Evolutionary conservation across 768 basidiomycete species (phyloP), one percentile per base, ranked within the genome.

Genomic region (Hypsizygus marmoreus): DNA sequence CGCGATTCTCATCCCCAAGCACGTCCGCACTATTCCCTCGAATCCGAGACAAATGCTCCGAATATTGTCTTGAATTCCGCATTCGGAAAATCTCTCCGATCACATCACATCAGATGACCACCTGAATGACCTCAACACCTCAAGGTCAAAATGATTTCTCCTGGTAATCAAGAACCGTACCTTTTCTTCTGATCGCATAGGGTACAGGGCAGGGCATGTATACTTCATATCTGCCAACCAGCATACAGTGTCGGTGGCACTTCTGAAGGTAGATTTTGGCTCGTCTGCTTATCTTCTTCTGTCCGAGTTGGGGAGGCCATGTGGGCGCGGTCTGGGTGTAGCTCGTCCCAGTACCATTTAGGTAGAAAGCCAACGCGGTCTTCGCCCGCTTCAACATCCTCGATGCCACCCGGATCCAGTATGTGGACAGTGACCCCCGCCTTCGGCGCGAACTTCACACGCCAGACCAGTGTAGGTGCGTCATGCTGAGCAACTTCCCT

Each of bases 301-400:
- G 26, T 30, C 34, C 26, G 42, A 8, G 30, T 37, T 39, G 14
- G 28, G 13, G 37, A 40, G 16, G 44, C 41, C 34, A 40, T 44
- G 35, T 32, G 31, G 35, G 34, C 25, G 33, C 33, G 28, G 16
- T 19, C 26, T 36, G 47, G 25, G 14, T 53, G 49, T 14, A 70
- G 50, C 55, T 74, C 70, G 13, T 72, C 62, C 75, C 75, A 86
- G 63, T 84, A 91, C 84, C 84, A 86, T 50, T 64, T 71, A 8
- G 90, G 90, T 30, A 92, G 58, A 54, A 92, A 87, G n/a, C 91
- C 90, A 16, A 88, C 75, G 38, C 90, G 69, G 41, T 88, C 85
- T 63, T 90, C 88, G 4, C 79, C 81, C 17, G 70, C 77, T 47
- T 67, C 68, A 1, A 89, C 86, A 13, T 87, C 87, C 34, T 66